Conservation (phyloP, 495 filamentous ascomycete species). For the Aspergillus leporis region DNA sequence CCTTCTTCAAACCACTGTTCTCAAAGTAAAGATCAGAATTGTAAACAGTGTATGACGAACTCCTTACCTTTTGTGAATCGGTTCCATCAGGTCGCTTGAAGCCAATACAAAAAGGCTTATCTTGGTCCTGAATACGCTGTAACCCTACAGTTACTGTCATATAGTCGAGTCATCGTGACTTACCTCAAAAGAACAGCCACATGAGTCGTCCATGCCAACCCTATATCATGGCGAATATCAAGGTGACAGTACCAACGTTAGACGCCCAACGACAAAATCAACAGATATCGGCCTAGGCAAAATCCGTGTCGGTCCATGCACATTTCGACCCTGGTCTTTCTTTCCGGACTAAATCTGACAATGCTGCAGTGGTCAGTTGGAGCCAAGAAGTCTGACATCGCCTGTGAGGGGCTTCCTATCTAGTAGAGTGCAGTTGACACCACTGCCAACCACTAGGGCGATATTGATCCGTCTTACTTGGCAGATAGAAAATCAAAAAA, state of each 20-base stretch:
- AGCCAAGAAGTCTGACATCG: constrained; percentile 13
- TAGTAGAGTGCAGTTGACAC: constrained; percentile 31
- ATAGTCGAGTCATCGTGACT: neutral
- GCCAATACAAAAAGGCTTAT: neutral
- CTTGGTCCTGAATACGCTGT: neutral
- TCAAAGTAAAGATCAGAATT: neutral
- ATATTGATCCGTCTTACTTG: neutral
- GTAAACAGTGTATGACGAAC: neutral
- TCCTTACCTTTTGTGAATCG: neutral
- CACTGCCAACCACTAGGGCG: constrained; percentile 29
- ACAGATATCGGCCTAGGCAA: constrained; percentile 4
- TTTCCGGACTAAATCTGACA: constrained; percentile 9
- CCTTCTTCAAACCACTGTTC: neutral
- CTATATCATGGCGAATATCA: constrained; percentile 5
- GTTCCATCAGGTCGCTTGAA: neutral
- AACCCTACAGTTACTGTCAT: neutral
- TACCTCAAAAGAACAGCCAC: neutral
- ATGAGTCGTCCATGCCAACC: neutral
- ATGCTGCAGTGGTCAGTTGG: constrained; percentile 29
- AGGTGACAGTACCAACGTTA: constrained; percentile 6
- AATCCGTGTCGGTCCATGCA: constrained; percentile 5
- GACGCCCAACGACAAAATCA: neutral
- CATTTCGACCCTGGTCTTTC: neutral
- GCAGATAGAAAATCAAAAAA: neutral
- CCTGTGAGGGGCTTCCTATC: constrained; percentile 11